These are phyloP conservation scores for Glebionis coronaria DNA, from an alignment of 129 eudicot genomes.

Conservation along the genomic window DNA sequence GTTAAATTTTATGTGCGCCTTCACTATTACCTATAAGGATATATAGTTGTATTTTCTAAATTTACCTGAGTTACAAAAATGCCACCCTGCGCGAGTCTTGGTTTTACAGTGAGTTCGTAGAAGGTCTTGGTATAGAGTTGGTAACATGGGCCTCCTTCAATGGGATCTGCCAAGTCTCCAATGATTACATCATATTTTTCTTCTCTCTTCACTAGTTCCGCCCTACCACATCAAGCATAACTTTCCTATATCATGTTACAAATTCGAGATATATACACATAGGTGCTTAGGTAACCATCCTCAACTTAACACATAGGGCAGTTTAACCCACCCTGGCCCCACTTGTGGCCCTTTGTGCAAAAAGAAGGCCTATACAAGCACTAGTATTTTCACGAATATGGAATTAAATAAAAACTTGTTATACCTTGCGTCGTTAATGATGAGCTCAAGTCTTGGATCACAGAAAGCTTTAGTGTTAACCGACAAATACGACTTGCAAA, in stretches of 20 bases:
- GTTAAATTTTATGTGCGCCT: too few species aligned
- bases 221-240: slow-evolving; percentile 36
- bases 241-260: background rate
- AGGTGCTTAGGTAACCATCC: too few species aligned
- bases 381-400: background rate
- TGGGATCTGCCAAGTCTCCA: slow-evolving; percentile 97
- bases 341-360: too few species aligned
- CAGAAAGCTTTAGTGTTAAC: slow-evolving; percentile 75
- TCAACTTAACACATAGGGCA: too few species aligned
- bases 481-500: slow-evolving; percentile 76
- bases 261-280: background rate
- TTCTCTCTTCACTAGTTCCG: slow-evolving; percentile 64
- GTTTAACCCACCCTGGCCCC: too few species aligned
- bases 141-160: slow-evolving; percentile 97
- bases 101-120: slow-evolving; percentile 79
- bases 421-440: slow-evolving; percentile 70
- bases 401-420: background rate
- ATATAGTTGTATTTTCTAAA: slow-evolving; percentile 1
- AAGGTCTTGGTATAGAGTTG: slow-evolving; percentile 89
- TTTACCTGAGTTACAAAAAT: slow-evolving; percentile 94
- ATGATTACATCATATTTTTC: slow-evolving; percentile 84
- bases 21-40: background rate
- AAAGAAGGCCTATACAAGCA: too few species aligned
- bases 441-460: slow-evolving; percentile 79
- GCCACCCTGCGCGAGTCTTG: slow-evolving; percentile 67